Conservation (phyloP, 176 grass and related monocot species). For the Aegilops speltoides region DNA sequence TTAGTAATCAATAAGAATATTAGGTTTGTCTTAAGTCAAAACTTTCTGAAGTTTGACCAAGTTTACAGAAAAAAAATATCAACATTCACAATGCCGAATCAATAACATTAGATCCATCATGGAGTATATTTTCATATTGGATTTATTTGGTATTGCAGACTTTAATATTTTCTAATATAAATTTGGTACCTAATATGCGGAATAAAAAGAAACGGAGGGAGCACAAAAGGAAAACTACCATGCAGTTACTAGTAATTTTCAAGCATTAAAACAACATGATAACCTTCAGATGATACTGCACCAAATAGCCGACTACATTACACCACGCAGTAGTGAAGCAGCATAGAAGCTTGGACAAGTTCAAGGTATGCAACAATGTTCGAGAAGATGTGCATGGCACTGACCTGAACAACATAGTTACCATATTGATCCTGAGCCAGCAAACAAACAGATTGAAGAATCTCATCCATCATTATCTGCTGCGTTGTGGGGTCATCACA, state of each 20-base stretch:
- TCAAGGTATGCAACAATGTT: slow-evolving; percentile 3
- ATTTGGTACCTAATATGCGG: too few species aligned
- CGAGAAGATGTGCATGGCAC: slow-evolving; percentile 5
- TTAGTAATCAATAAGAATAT: not conserved
- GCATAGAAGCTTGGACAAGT: not conserved
- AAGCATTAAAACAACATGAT: slow-evolving; percentile 21
- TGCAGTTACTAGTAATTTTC: not conserved
- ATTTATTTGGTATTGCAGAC: too few species aligned
- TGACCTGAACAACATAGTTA: slow-evolving; percentile 91
- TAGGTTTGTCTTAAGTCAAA: too few species aligned
- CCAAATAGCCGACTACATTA: not conserved
- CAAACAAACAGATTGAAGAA: slow-evolving; percentile 64
- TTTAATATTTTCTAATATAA: too few species aligned
- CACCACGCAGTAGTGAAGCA: not conserved
- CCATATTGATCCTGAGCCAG: slow-evolving; percentile 86
- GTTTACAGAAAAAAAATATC: too few species aligned
- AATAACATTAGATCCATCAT: too few species aligned
- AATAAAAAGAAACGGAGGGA: too few species aligned
- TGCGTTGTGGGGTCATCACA: slow-evolving; percentile 76
- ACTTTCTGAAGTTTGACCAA: too few species aligned
- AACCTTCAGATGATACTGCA: slow-evolving; percentile 18
- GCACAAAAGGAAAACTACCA: slow-evolving; percentile 5
- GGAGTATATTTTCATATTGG: too few species aligned
- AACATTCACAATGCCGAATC: too few species aligned
- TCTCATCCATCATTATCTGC: slow-evolving; percentile 90